Base-by-base conservation (phyloP, 331 rosid species). In the Rhamnella rubrinervis region DNA sequence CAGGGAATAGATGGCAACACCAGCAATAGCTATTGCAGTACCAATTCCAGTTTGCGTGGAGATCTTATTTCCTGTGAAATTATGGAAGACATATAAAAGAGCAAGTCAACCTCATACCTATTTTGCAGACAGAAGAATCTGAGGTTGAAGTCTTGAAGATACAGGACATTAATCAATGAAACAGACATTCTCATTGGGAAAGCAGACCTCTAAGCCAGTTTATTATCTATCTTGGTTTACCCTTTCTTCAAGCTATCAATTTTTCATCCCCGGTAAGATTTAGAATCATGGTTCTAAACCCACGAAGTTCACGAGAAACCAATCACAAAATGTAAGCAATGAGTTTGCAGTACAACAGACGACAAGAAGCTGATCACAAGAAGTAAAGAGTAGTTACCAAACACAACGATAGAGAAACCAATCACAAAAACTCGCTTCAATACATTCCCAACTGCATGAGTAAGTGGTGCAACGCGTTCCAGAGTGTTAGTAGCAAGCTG, bases 391-490 rank as follows among this genome's bases (percentile, higher is more conserved):
- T 56, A 68, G 69, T 77, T 91, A 91, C 96, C 97, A 3, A 91
- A 88, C 39, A 85, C 89, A 14, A 91, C 86, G 23, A 91, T 88
- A 17, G 97, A 88, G 86, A 91, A 91, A 1, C 97, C 96, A 4
- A 91, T 91, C 73, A 91, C 97, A 52, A 91, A 91, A 47, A 91
- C 97, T 65, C 91, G 85, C 86, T 91, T 91, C 91, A 91, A 74
- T 55, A 91, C 97, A 53, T 91, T 91, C 61, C 97, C 96, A 12
- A 91, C 97, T 12, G 97, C 97, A 39, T 91, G 97, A 52, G 96
- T 91, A 41, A 91, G 75, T 10, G 97, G 97, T 17, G 93, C 96
- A 39, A 91, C 97, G 8, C 96, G 76, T 73, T 91, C 97, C 77
- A 91, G 74, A 37, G 97, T 91, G 72, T 91, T 91, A 14, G 96